Percentiles rank a stretch among this genome's conserved stretches.
phyloP scores from a whole-genome alignment of 2,329 filamentous ascomycete genomes.

The Alternaria sp. region DNA sequence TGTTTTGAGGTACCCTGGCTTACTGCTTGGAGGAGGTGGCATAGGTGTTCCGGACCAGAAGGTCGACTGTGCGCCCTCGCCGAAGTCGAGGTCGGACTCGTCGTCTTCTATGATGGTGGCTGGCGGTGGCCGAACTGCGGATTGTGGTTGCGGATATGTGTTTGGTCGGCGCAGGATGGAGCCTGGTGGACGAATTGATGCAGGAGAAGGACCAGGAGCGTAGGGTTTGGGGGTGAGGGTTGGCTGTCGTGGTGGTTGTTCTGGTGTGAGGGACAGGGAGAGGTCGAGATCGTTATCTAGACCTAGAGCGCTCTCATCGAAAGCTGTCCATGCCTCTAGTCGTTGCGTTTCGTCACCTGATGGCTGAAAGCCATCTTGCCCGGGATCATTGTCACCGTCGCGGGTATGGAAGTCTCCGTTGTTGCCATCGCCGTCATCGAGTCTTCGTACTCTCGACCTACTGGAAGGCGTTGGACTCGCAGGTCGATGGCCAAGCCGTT shows the following conservation, averaged over 20 bases:
- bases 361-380: slow-evolving; percentile 1
- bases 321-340: slow-evolving; percentile 51
- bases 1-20: slow-evolving; percentile 57
- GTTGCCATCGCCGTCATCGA: background rate
- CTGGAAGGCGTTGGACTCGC: slow-evolving; percentile 36
- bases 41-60: slow-evolving; percentile 44
- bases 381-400: slow-evolving; percentile 10
- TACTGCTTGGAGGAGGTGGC: slow-evolving; percentile 23
- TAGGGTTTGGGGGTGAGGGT: slow-evolving; percentile 6
- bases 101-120: slow-evolving; percentile 34
- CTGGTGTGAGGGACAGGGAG: slow-evolving; percentile 39
- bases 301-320: slow-evolving; percentile 46
- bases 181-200: slow-evolving; percentile 19
- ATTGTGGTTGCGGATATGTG: slow-evolving; percentile 28
- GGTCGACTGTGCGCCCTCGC: slow-evolving; percentile 19
- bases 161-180: slow-evolving; percentile 24
- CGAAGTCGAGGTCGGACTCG: slow-evolving; percentile 17
- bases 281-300: slow-evolving; percentile 42
- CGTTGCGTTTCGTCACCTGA: slow-evolving; percentile 41
- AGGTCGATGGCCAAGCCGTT: slow-evolving; percentile 34
- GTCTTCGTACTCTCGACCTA: slow-evolving; percentile 22
- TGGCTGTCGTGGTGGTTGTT: slow-evolving; percentile 15
- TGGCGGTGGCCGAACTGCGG: slow-evolving; percentile 22
- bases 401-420: background rate
- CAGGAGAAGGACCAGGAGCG: slow-evolving; percentile 5